Base-by-base conservation (phyloP, 225 moss, liverwort and hornwort genomes). In the Straminergon stramineum region DNA sequence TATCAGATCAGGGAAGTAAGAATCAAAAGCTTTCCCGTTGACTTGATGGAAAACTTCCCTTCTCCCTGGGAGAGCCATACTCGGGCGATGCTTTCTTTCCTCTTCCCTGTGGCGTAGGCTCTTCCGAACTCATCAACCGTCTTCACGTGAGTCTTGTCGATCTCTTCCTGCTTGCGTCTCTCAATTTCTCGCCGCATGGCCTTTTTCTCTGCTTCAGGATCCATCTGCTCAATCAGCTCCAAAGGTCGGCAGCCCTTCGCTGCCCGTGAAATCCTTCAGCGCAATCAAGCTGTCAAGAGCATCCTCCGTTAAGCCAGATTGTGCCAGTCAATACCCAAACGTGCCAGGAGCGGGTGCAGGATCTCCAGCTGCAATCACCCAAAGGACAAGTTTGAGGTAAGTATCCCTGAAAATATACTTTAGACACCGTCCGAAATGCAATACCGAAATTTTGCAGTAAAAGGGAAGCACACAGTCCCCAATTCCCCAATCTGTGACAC, bases 231-330 rank as follows among this genome's bases (percentile, higher is more conserved):
- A 75, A 99, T 99, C 48, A 94, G 90, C 89, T 99, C 97, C 87
- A 99, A 81, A 58, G 97, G 96, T n/a, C 19, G 99, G 99, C 11
- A 99, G 89, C 45, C 99, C 99, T 87, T 94, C 94, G 73, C 97
- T 95, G 70, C 95, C 92, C 60, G 95, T 92, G 87, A 99, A 99
- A 91, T 99, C 97, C 91, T 97, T 99, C 87, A 97, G 85, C 22
- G 96, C 97, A 86, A 97, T 99, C 90, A 99, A 88, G 87, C 96
- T 99, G 80, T 99, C 99, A 23, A 99, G 94, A 86, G 96, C 96
- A 84, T 99, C 96, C 82, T 99, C 99, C 48, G 95, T 96, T 57
- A 99, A 74, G 31, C 95, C 93, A 52, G 99, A 93, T 83, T 93
- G 93, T 41, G 95, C 91, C 79, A 96, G 91, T 48, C 92, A 90